Evolutionary conservation across 2,329 filamentous ascomycete genomes (phyloP), one percentile per base, ranked within the genome.

Genomic region (Neonectria sp.): DNA sequence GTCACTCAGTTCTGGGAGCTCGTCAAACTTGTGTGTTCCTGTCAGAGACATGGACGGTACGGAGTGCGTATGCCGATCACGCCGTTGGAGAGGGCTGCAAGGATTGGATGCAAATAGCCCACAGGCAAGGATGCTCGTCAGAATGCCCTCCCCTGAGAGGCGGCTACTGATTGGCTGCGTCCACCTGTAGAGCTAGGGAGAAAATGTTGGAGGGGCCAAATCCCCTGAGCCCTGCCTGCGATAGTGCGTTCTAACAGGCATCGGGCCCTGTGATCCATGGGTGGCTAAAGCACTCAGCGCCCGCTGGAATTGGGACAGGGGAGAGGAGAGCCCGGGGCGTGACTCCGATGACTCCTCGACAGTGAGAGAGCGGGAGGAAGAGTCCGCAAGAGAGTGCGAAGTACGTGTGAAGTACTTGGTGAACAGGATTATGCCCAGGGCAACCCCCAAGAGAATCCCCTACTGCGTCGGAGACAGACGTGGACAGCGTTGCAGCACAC

Each of bases 61-160:
- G 46, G 56, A 69, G 60, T 53, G 71, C 63, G 55, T 55, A 71
- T 55, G 68, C 65, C 55, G 69, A 75, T 71, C 72, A 71, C 68
- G 68, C 73, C 71, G 73, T 75, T 75, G 65, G 63, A 70, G 62
- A 71, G 67, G 58, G 53, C 59, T 69, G 70, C 73, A 72, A 62
- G 70, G 71, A 69, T 72, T 64, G 70, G 71, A 69, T 72, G 45
- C 61, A 61, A 59, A 59, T 49, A 59, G 31, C n/a, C 59, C 40
- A 55, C 37, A 35, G 35, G 48, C 49, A 61, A 57, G 63, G 53
- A 45, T 58, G 65, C 57, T 67, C 69, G 68, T 65, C 68, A 67
- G 71, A 31, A 52, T 68, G 65, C 62, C 55, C 58, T 73, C 73
- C 65, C 73, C 73, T 75, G 73, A 71, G 71, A 57, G 49, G 40